Evolutionary conservation across 176 grass and related monocot genomes (phyloP).

Genomic region (Triticum monococcum): DNA sequence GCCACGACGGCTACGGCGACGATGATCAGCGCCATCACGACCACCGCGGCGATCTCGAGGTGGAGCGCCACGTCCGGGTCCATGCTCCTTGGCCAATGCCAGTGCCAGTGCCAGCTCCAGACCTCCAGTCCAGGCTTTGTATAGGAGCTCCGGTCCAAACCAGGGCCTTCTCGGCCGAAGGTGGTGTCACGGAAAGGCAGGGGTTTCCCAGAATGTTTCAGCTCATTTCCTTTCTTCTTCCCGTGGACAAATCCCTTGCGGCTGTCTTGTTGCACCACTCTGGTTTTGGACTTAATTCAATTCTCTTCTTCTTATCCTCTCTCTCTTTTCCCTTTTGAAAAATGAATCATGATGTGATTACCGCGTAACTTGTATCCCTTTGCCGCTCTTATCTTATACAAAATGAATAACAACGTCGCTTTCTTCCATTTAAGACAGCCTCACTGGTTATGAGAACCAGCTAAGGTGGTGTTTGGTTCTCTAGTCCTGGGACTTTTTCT

Average conservation of each 20-base stretch:
- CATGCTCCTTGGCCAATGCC: not conserved
- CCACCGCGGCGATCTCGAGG: conserved; percentile 26
- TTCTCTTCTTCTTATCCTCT: not conserved
- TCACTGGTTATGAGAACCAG: too few relatives aligned
- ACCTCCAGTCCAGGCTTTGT: not conserved
- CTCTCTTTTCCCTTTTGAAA: not conserved
- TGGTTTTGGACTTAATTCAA: not conserved
- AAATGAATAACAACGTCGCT: not conserved
- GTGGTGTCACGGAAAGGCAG: too few relatives aligned
- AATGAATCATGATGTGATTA: not conserved
- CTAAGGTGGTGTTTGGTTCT: too few relatives aligned
- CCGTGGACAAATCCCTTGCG: not conserved
- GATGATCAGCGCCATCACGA: not conserved
- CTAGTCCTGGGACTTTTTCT: too few relatives aligned
- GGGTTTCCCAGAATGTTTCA: conserved; percentile 7
- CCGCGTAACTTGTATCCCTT: not conserved
- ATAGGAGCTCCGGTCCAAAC: not conserved
- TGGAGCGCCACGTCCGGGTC: not conserved
- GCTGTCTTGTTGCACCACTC: not conserved
- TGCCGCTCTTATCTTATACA: not conserved
- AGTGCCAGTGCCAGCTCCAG: not conserved
- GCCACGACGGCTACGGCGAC: not conserved
- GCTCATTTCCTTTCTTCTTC: not conserved
- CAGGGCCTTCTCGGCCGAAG: not conserved
- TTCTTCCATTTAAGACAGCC: not conserved